phyloP scores from a whole-genome alignment of 208 protist genomes.

The Wallacemonas rigidus region DNA sequence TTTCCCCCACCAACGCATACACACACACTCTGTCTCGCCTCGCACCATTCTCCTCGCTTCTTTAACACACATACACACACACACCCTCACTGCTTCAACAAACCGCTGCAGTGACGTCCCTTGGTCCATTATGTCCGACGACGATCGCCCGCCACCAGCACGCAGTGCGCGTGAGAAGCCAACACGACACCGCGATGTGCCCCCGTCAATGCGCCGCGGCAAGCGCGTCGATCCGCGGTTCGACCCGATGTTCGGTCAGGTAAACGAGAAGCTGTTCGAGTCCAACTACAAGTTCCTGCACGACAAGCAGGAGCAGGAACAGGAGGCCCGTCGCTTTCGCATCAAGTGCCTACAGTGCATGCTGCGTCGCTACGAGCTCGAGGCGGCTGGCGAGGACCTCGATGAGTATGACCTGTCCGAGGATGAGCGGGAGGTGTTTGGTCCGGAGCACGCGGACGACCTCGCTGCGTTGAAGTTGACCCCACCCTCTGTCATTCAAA shows the following conservation, averaged over 20 bases:
- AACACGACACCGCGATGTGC: slow-evolving; percentile 7
- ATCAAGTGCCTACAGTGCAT: slow-evolving; percentile 73
- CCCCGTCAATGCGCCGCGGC: slow-evolving; percentile 10
- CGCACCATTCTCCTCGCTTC: too few relatives aligned
- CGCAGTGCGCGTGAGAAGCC: slow-evolving; percentile 64
- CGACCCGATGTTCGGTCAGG: slow-evolving; percentile 60
- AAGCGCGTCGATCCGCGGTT: slow-evolving; percentile 75
- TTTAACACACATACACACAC: too few relatives aligned
- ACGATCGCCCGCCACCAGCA: slow-evolving; percentile 75
- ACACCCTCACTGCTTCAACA: too few relatives aligned
- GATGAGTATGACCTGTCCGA: slow-evolving; percentile 87
- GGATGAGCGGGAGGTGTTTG: slow-evolving; percentile 74
- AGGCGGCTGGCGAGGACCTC: slow-evolving; percentile 65
- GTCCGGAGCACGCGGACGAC: slow-evolving; percentile 67
- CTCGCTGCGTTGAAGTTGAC: slow-evolving; percentile 55
- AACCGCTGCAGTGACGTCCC: neutral
- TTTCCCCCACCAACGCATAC: too few relatives aligned
- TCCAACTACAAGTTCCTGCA: slow-evolving; percentile 83
- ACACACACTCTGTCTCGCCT: too few relatives aligned
- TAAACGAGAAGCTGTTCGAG: slow-evolving; percentile 58
- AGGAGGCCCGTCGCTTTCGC: slow-evolving; percentile 59
- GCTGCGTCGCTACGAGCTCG: slow-evolving; percentile 66
- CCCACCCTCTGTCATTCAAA: slow-evolving; percentile 45
- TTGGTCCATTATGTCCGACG: slow-evolving; percentile 25
- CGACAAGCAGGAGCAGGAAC: slow-evolving; percentile 71